These are phyloP conservation scores for Rhamnella rubrinervis DNA, from an alignment of 331 rosid genomes.

Conservation along the genomic window DNA sequence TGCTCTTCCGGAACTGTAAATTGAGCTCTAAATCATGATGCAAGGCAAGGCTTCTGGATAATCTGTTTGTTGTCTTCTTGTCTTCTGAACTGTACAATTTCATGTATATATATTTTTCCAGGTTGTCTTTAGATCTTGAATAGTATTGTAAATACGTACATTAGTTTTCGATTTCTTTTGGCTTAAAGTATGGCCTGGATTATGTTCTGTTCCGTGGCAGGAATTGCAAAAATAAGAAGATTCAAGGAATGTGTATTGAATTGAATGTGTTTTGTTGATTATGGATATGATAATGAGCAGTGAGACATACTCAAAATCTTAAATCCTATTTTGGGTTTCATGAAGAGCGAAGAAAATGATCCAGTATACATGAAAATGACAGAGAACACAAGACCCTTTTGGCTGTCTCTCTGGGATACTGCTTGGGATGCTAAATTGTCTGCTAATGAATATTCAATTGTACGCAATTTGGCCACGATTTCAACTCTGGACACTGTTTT, in stretches of 20 bases:
- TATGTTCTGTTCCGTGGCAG: no score
- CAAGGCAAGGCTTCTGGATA: no score
- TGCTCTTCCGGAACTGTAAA: constrained; percentile 25
- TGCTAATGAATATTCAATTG: not conserved
- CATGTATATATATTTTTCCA: constrained; percentile 26
- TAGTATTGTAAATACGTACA: not conserved
- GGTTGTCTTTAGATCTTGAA: constrained; percentile 8
- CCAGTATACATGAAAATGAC: not conserved
- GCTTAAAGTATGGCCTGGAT: not conserved
- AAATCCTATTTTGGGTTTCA: not conserved
- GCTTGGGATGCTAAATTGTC: not conserved
- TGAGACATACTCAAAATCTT: not conserved
- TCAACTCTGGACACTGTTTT: no score
- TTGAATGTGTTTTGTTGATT: not conserved
- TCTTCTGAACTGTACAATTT: constrained; percentile 22
- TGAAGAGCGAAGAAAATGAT: not conserved
- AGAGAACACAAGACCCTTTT: not conserved
- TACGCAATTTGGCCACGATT: no score
- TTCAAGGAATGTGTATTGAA: no score
- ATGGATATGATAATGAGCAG: not conserved
- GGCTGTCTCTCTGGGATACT: not conserved
- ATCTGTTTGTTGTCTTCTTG: no score
- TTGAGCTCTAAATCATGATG: constrained; percentile 21
- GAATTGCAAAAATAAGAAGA: no score
- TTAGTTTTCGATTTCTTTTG: not conserved